A percentile compares a stretch with the other conserved stretches of the same genome.
These are phyloP conservation scores for Hippophae tibetana DNA, from an alignment of 306 rosid species.

Conservation along the genomic window DNA sequence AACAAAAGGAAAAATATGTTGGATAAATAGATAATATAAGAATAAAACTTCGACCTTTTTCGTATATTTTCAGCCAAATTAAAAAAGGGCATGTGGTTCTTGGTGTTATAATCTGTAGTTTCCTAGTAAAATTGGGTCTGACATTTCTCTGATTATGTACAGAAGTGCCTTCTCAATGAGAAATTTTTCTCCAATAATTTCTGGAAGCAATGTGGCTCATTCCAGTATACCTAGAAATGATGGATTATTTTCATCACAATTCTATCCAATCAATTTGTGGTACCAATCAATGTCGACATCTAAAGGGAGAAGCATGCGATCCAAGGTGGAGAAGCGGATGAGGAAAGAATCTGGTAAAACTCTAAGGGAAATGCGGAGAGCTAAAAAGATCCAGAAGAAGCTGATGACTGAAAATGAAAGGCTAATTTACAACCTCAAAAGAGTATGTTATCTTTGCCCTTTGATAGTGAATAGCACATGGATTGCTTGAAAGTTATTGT, in stretches of 20 bases:
- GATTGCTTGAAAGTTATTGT: neutral
- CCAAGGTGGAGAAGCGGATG: conserved; percentile 89
- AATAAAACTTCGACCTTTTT: no score
- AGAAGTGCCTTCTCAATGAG: conserved; percentile 42
- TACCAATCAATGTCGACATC: conserved; percentile 68
- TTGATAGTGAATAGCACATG: conserved; percentile 2
- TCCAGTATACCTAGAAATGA: conserved; percentile 23
- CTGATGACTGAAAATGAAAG: conserved; percentile 95
- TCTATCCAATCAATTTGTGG: conserved; percentile 38
- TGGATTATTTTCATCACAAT: conserved; percentile 18
- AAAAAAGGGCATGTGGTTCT: no score
- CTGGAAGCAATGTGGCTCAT: conserved; percentile 31
- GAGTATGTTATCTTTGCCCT: conserved; percentile 41
- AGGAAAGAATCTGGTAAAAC: conserved; percentile 90
- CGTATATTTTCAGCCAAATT: no score
- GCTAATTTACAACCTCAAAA: conserved; percentile 79
- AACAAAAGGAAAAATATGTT: no score
- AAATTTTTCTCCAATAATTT: conserved; percentile 16
- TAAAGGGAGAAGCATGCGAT: conserved; percentile 81
- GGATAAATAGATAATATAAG: no score
- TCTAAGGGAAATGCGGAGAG: conserved; percentile 72
- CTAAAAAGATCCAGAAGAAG: conserved; percentile 74
- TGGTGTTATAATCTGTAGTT: neutral
- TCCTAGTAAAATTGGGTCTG: conserved; percentile 16
- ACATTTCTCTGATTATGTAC: conserved; percentile 10